Base-by-base conservation (phyloP, 352 stramenopile species). In the Phytophthora pini region DNA sequence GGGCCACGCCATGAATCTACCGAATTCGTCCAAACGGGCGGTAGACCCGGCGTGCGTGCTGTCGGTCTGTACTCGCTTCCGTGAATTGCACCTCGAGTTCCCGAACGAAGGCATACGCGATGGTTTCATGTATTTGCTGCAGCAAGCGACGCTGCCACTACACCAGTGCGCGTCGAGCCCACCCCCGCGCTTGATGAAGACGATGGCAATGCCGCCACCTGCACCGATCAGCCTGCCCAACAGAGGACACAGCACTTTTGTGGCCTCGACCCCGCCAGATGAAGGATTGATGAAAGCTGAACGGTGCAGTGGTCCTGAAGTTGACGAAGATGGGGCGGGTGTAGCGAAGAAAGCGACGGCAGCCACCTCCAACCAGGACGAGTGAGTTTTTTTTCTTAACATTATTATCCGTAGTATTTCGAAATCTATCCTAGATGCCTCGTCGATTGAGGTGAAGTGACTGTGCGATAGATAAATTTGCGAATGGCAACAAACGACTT, bases 61-160 rank as follows among this genome's bases (percentile, higher is more conserved):
- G n/a, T 87, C 84, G 11, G 67, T 93, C 26, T 75, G 68, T 20
- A 89, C 82, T 6, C 77, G 79, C 8, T 84, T 82, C 51, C 82
- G 84, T 22, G 79, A 91, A 20, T 72, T 93, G 17, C 85, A 93
- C 41, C 59, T 93, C 9, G 83, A 90, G 60, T 89, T 93, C 44
- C 47, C 81, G 4, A 85, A 86, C 53, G 68, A 88, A 68, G 81
- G 89, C 11, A 59, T 76, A 9, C 82, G 85, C 31, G 75, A 93
- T 71, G 82, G 80, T 39, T 92, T 93, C 31, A 68, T 76, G 46
- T 92, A 78, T 62, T 63, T 92, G 65, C 67, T 93, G 1, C 70
- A 92, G 46, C 84, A 93, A 72, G 69, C 79, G 15, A 86, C 80
- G 1, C 54, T 91, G 26, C 84, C 82, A 34, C 68, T 91, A 7